Conservation (phyloP, 78 protist species). For the Dictyostelium citrinum region DNA sequence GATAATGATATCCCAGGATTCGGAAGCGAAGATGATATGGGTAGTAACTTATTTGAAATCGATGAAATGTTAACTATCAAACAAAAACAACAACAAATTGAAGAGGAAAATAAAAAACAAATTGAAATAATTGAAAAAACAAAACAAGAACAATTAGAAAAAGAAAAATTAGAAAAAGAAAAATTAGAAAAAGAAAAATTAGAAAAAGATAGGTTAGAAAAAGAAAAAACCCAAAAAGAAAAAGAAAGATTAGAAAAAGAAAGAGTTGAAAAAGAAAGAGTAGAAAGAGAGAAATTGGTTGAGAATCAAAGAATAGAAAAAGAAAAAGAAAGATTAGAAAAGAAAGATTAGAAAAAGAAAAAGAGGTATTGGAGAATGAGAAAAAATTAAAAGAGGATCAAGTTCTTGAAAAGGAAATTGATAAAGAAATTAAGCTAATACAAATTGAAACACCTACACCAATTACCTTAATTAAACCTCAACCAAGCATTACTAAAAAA, state of each 20-base stretch:
- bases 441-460: background rate
- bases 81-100: background rate
- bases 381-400: background rate
- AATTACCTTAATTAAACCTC: background rate
- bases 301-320: too few species aligned
- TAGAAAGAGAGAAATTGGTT: background rate
- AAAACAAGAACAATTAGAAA: background rate
- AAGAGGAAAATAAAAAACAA: background rate
- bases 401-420: background rate
- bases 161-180: background rate
- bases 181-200: background rate
- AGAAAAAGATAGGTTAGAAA: background rate
- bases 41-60: background rate
- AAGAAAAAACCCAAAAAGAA: background rate
- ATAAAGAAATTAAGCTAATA: background rate
- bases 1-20: background rate
- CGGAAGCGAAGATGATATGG: background rate
- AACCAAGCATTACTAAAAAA: background rate
- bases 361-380: background rate
- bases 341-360: background rate
- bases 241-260: background rate
- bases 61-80: background rate
- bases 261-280: background rate
- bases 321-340: background rate
- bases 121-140: background rate